Evolutionary conservation across 192 early-diverging fungal species (phyloP), one percentile per base, ranked within the genome.

Genomic region (Entomortierella beljakovae): DNA sequence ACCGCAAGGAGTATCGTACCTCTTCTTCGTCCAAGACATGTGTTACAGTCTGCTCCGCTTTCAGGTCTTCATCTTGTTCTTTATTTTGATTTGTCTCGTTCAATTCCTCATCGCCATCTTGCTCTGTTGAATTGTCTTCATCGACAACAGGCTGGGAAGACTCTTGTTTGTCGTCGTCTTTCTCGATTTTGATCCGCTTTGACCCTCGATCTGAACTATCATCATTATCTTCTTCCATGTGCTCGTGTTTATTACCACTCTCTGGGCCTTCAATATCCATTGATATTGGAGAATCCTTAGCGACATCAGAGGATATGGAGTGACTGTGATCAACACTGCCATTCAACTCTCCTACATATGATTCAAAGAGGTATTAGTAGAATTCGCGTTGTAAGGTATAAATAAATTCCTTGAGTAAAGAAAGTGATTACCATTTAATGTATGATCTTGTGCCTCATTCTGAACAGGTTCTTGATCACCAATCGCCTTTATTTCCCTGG

Each of bases 21-120:
- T 80, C 80, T 56, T 81, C 69, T 0, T 63, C 81, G 7, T 86
- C 75, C 16, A 74, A 71, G 1, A 79, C 81, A 1, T 80, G 76
- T 8, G 74, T 73, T 15, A 48, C 75, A 23, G 66, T 82, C 16
- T 48, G 59, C 33, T 71, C 71, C 2, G 53, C 63, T 0, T 42
- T 46, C n/a, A 70, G 59, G 34, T 84, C 63, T 7, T 33, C 62
- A 16, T 80, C 62, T 22, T 73, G 67, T 15, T n/a, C n/a, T n/a
- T n/a, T n/a, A n/a, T n/a, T n/a, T n/a, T n/a, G n/a, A n/a, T n/a
- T n/a, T n/a, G n/a, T n/a, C n/a, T n/a, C n/a, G n/a, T n/a, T n/a
- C n/a, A n/a, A n/a, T n/a, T 49, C 65, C 40, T 64, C 43, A 10
- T 57, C 42, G 38, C 42, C 38, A 35, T 50, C 58, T n/a, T 58